Percentiles rank a stretch among this genome's conserved stretches.
Conservation (phyloP, 805 yeast species). For the Metschnikowia cubensis region DNA sequence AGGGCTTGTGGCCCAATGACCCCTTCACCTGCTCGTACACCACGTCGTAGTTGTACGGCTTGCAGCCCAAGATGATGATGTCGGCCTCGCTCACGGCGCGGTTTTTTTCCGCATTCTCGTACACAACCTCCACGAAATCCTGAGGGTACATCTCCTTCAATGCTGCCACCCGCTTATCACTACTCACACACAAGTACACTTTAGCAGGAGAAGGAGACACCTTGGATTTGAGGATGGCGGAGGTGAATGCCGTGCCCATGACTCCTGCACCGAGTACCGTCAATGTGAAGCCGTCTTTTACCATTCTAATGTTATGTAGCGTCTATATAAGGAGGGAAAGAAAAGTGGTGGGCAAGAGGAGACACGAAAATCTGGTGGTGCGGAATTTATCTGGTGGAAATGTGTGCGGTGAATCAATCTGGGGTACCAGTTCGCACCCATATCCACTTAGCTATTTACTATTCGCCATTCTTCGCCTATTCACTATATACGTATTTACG, state of each 20-base stretch:
- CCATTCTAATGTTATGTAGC: background rate
- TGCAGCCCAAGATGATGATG: conserved; percentile 77
- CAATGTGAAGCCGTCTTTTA: conserved; percentile 42
- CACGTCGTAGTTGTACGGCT: conserved; percentile 73
- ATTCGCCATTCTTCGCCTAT: too few relatives aligned
- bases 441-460: too few relatives aligned
- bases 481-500: too few relatives aligned
- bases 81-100: conserved; percentile 62
- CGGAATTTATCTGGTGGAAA: too few relatives aligned
- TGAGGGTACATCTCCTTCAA: conserved; percentile 41
- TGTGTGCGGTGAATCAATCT: too few relatives aligned
- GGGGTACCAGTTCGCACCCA: too few relatives aligned
- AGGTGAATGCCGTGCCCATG: conserved; percentile 89
- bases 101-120: conserved; percentile 41
- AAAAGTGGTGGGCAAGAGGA: too few relatives aligned
- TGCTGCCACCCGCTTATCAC: conserved; percentile 40
- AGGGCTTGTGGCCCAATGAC: conserved; percentile 46
- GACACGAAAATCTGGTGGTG: too few relatives aligned
- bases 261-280: conserved; percentile 90
- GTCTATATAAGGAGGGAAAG: too few relatives aligned
- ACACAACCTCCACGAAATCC: conserved; percentile 48
- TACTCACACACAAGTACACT: conserved; percentile 74
- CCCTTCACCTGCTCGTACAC: conserved; percentile 51
- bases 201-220: conserved; percentile 59
- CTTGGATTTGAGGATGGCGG: conserved; percentile 59